Base-by-base conservation (phyloP, 257 asterid species). In the Scutellaria barbata region DNA sequence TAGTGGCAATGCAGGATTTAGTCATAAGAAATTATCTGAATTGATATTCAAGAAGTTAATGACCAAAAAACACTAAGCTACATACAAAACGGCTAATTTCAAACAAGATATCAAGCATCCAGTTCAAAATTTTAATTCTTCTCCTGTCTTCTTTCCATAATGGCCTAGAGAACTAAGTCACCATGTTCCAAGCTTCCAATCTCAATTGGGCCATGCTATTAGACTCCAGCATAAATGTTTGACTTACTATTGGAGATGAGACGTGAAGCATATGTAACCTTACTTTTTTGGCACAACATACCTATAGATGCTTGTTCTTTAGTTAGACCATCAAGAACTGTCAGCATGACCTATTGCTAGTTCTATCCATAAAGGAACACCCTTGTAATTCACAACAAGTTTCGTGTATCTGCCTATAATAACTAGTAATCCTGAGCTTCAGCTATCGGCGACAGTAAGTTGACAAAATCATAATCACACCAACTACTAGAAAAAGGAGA, bases 281-380 rank as follows among this genome's bases (percentile, higher is more conserved):
- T 17, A 35, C 61, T n/a, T 66, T 20, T 62, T 17, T 30, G 35
- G 35, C 35, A 30, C 55, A 68, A 63, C 25, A 55, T 8, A 42
- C 13, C 74, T 54, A 20, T 22, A 54, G 10, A 42, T 55, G 1
- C 8, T 47, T 6, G 33, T 69, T 7, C 45, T n/a, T 63, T 20
- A 11, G 41, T 10, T 63, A 63, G 54, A 20, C 20, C 40, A 42
- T 3, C 20, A 14, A 8, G 41, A 63, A 63, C 18, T 6, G 7
- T 42, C 11, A 63, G 41, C 8, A 43, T 18, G 55, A 43, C 22
- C 17, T 61, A 40, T 20, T 40, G 47, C 10, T 10, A 61, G 16
- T 61, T 41, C 52, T 61, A 35, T 40, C 52, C 17, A 54, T 53
- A 55, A 0, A 7, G 13, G 20, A 16, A 52, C 3, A 12, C 13